phyloP scores from a whole-genome alignment of 2,329 filamentous ascomycete species.

The Gaeumannomyces tritici region DNA sequence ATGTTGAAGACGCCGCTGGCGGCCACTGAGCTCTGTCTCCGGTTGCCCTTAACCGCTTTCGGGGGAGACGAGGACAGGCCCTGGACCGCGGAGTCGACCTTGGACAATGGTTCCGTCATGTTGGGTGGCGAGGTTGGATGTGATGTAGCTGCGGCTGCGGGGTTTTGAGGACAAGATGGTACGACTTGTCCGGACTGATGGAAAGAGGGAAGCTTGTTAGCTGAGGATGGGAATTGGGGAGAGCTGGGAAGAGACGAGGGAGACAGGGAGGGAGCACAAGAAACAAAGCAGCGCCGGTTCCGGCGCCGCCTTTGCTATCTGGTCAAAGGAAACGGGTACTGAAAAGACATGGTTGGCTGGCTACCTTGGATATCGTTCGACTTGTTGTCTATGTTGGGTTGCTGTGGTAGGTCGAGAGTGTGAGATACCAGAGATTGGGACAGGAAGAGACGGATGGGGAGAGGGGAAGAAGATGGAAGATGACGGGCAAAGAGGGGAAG shows the following conservation, averaged over 20 bases:
- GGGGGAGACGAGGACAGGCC: slow-evolving; percentile 61
- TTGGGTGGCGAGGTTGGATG: slow-evolving; percentile 11
- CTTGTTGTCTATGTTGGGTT: not conserved
- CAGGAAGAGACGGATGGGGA: not conserved
- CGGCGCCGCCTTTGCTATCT: no score
- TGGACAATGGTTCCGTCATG: slow-evolving; percentile 56
- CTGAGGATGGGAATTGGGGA: not conserved
- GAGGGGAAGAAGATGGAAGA: not conserved
- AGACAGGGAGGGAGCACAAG: no score
- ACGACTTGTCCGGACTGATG: not conserved
- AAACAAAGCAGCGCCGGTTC: no score
- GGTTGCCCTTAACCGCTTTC: slow-evolving; percentile 46
- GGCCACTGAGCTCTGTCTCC: slow-evolving; percentile 63
- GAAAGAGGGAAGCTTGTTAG: not conserved
- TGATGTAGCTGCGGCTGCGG: not conserved
- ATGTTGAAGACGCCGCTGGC: slow-evolving; percentile 71
- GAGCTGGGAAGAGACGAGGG: no score
- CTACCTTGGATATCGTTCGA: not conserved
- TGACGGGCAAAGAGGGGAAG: not conserved
- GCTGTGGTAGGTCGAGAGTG: not conserved
- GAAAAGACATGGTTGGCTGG: not conserved
- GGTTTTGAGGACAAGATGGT: not conserved
- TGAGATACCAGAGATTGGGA: not conserved
- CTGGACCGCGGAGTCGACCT: slow-evolving; percentile 87
- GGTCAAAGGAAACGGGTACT: no score